Evolutionary conservation across 1,284 basidiomycete species (phyloP).

Genomic region (Phellopilus nigrolimitatus): DNA sequence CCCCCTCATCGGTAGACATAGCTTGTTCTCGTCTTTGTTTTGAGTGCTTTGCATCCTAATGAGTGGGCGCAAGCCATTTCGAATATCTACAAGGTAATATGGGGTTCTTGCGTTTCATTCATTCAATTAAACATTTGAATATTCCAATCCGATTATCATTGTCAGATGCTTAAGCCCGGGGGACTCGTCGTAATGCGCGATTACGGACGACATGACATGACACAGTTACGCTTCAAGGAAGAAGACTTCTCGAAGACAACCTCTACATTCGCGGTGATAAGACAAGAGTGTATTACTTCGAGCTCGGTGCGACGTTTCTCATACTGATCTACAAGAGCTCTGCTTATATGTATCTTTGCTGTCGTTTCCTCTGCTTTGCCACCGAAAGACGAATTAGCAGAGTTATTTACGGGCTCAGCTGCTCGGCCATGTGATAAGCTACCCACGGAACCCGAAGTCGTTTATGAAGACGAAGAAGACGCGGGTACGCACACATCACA

Average conservation of each 20-base stretch:
- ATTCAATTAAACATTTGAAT: background rate
- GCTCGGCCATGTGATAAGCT: constrained; percentile 35
- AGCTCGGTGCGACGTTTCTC: constrained; percentile 55
- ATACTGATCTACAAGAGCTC: background rate
- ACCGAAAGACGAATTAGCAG: constrained; percentile 74
- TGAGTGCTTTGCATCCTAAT: constrained; percentile 89
- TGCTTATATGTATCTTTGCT: background rate
- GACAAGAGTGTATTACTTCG: constrained; percentile 95
- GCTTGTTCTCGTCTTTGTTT: constrained; percentile 91
- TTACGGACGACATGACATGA: constrained; percentile 92
- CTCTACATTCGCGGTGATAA: constrained; percentile 93
- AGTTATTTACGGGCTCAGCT: constrained; percentile 67
- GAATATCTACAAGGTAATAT: constrained; percentile 75
- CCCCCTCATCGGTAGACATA: constrained; percentile 74
- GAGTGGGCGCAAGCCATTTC: constrained; percentile 86
- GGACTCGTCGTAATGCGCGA: constrained; percentile 87
- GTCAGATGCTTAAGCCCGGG: constrained; percentile 83
- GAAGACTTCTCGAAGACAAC: constrained; percentile 88
- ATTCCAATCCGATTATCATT: background rate
- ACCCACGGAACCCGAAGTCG: constrained; percentile 32
- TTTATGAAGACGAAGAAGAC: constrained; percentile 36
- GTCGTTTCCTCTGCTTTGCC: no score
- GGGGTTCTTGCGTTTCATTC: background rate
- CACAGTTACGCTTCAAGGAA: constrained; percentile 90
- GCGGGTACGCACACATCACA: background rate